A percentile compares a stretch with the other conserved stretches of the same genome.
Conservation (phyloP, 179 eudicot species). For the Heliamphora pulchella region DNA sequence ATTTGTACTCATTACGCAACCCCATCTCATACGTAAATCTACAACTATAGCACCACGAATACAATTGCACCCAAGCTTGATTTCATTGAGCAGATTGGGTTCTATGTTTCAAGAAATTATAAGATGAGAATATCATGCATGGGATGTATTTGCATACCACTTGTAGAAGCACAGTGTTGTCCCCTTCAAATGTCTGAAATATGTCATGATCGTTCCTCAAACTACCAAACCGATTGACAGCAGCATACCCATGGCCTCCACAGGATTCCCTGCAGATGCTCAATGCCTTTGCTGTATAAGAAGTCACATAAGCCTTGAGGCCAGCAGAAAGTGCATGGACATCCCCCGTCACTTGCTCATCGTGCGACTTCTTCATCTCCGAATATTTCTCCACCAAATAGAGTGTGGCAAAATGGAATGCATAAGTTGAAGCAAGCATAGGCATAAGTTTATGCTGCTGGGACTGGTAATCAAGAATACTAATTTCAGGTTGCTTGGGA, state of each 20-base stretch:
- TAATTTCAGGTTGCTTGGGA: slow-evolving; percentile 70
- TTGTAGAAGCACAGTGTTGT: slow-evolving; percentile 89
- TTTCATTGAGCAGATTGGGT: neutral
- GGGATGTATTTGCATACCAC: slow-evolving; percentile 41
- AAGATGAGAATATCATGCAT: neutral
- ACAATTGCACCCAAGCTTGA: neutral
- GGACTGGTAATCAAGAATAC: slow-evolving; percentile 91
- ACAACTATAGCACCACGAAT: neutral
- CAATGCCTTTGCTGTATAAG: slow-evolving; percentile 79
- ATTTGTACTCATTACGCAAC: neutral
- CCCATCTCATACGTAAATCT: neutral
- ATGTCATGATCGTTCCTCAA: slow-evolving; percentile 98
- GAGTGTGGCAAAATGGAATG: slow-evolving; percentile 77
- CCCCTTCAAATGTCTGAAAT: slow-evolving; percentile 98
- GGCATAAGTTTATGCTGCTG: slow-evolving; percentile 98
- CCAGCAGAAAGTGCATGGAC: slow-evolving; percentile 96
- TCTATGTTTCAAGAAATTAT: neutral
- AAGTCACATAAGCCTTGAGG: slow-evolving; percentile 85
- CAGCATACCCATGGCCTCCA: slow-evolving; percentile 99
- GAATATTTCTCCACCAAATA: slow-evolving; percentile 70
- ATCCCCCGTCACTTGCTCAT: slow-evolving; percentile 70
- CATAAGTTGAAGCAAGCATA: slow-evolving; percentile 90
- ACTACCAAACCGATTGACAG: slow-evolving; percentile 90
- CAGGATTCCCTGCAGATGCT: slow-evolving; percentile 91
- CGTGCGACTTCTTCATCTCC: slow-evolving; percentile 81